Percentiles rank a stretch among this genome's conserved stretches.
These are phyloP conservation scores for Pleurotus citrinopileatus DNA, from an alignment of 768 basidiomycete species.

Conservation along the genomic window DNA sequence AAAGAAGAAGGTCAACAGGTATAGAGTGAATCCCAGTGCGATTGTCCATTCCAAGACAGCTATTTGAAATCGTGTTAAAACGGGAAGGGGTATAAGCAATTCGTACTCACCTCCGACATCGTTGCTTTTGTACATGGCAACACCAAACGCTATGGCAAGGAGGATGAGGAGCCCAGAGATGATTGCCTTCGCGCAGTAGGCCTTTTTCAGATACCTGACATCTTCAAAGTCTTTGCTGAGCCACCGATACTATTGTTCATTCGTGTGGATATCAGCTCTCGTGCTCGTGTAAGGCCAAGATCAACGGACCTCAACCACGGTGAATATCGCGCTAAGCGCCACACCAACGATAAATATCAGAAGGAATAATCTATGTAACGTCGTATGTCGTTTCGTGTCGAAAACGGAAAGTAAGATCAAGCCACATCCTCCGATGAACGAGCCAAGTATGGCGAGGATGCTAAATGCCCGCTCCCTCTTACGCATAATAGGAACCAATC, in stretches of 20 bases:
- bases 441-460: conserved; percentile 55
- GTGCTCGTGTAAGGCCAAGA: too few species aligned
- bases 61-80: conserved; percentile 18
- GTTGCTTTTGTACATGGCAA: conserved; percentile 39
- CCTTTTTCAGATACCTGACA: conserved; percentile 39
- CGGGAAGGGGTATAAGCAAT: background rate
- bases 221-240: conserved; percentile 53
- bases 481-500: conserved; percentile 60
- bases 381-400: conserved; percentile 56
- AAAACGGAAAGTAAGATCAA: conserved; percentile 70
- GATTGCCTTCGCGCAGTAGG: conserved; percentile 61
- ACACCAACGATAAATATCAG: conserved; percentile 75
- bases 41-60: conserved; percentile 78
- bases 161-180: conserved; percentile 57
- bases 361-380: conserved; percentile 57
- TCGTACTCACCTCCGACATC: conserved; percentile 49
- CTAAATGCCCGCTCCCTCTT: conserved; percentile 53
- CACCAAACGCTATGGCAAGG: conserved; percentile 62
- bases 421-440: conserved; percentile 60
- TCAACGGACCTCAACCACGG: conserved; percentile 55
- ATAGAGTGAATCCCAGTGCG: conserved; percentile 69
- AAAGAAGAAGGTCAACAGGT: conserved; percentile 68
- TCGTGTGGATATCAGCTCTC: too few species aligned
- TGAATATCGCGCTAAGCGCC: conserved; percentile 70
- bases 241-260: conserved; percentile 63